Evolutionary conservation across 192 early-diverging fungal genomes (phyloP), one percentile per base, ranked within the genome.

Genomic region (Podochytrium sp.): DNA sequence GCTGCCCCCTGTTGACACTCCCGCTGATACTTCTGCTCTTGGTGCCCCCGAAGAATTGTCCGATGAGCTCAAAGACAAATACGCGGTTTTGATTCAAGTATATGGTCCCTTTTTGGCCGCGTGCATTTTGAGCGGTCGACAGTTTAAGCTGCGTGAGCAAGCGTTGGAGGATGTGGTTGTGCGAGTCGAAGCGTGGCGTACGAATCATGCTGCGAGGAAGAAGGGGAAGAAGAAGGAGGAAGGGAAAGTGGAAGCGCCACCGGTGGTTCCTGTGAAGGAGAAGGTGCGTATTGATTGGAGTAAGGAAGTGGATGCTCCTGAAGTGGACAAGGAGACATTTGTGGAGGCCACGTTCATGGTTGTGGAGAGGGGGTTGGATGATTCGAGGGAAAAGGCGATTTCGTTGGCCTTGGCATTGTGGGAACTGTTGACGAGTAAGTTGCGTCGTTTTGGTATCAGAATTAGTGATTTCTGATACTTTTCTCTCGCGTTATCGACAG

Each of bases 331-430:
- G 62, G 65, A 83, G n/a, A 50, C 70, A 2, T 74, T 90, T 56
- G 72, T 83, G 2, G 79, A 76, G 40, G 89, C 87, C 0, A 76
- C 69, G 18, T 87, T 86, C 39, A 76, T 81, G 64, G 75, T 85
- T 10, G 78, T 91, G 12, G 66, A 73, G 56, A 71, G 73, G 20
- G 84, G 73, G 2, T 55, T 91, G 16, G 81, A 83, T 3, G 90
- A 91, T 59, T 80, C 68, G 12, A 75, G 84, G 29, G 90, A 91
- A 67, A 87, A 89, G 61, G 64, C 79, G 1, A 68, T 84, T 23
- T 74, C 75, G 18, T 57, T 80, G 23, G 56, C 84, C 23, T 39
- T 91, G 29, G 37, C 74, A 20, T 69, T 91, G 23, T 87, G 86
- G 77, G 83, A 88, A 38, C 37, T 81, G 34, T 41, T 87, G 43